These are phyloP conservation scores for Pyrenophora graminea DNA, from an alignment of 2,329 filamentous ascomycete species.

Conservation along the genomic window DNA sequence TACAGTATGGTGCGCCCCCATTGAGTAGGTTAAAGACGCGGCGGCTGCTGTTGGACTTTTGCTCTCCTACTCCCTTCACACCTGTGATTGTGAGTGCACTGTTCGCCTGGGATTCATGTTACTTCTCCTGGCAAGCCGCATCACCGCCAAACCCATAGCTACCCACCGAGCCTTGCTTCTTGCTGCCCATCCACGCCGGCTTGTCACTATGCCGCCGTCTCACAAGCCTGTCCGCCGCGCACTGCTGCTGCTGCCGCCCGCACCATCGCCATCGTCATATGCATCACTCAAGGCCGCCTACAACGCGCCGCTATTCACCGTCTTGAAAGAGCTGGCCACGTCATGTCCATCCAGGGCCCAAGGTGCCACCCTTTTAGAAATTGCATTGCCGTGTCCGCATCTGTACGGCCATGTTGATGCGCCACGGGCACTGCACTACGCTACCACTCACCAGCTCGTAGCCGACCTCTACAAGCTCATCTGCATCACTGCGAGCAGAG, in stretches of 20 bases:
- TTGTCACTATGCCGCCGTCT: conserved; percentile 36
- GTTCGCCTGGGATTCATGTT: conserved; percentile 6
- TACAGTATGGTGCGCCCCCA: too few species aligned
- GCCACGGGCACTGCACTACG: conserved; percentile 65
- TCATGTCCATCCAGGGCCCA: too few species aligned
- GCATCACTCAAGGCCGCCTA: too few species aligned
- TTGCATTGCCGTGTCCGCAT: conserved; percentile 62
- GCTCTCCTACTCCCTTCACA: conserved; percentile 3
- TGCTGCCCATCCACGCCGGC: conserved; percentile 16
- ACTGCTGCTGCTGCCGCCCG: conserved; percentile 53
- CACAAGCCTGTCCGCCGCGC: conserved; percentile 26
- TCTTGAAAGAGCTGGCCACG: too few species aligned
- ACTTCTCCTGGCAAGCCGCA: conserved; percentile 4
- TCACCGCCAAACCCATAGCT: not conserved
- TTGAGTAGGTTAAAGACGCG: too few species aligned
- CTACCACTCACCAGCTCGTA: conserved; percentile 71
- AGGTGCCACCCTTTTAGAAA: too few species aligned
- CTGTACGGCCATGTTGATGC: conserved; percentile 58
- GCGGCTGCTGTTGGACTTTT: too few species aligned
- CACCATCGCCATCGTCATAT: conserved; percentile 47
- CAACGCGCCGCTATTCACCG: too few species aligned
- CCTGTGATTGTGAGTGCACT: not conserved
- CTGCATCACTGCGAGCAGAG: conserved; percentile 69
- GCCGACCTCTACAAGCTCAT: conserved; percentile 79
- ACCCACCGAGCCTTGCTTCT: conserved; percentile 1